Evolutionary conservation across 306 rosid genomes (phyloP).

Genomic region (Calophaca sinica): DNA sequence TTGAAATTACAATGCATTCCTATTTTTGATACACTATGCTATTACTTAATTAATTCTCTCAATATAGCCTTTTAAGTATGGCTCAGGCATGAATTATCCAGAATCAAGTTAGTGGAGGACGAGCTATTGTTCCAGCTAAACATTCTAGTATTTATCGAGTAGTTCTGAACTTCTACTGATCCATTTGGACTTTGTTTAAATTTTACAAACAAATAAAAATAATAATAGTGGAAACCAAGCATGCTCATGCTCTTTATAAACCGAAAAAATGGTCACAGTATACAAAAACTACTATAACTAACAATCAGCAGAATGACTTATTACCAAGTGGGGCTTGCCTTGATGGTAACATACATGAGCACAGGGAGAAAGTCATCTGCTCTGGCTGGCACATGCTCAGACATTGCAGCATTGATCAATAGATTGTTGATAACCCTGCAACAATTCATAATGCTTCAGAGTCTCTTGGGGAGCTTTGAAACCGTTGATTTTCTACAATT

Average conservation of each 20-base stretch:
- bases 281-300: constrained; percentile 4
- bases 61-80: not conserved
- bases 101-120: too few species aligned
- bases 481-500: constrained; percentile 68
- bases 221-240: not conserved
- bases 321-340: too few species aligned
- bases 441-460: constrained; percentile 68
- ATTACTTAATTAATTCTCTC: not conserved
- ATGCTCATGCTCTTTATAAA: not conserved
- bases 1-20: not conserved
- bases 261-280: not conserved
- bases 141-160: not conserved
- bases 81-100: not conserved
- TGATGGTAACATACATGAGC: too few species aligned
- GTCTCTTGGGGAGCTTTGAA: constrained; percentile 78
- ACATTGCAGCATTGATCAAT: constrained; percentile 68
- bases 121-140: too few species aligned
- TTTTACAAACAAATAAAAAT: not conserved
- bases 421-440: constrained; percentile 77
- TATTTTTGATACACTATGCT: not conserved
- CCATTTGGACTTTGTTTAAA: constrained; percentile 4
- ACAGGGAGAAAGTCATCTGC: too few species aligned
- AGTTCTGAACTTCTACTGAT: not conserved
- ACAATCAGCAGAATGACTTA: too few species aligned
- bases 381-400: too few species aligned